A percentile compares a stretch with the other conserved stretches of the same genome.
These are phyloP conservation scores for Clitocybe nebularis DNA, from an alignment of 1,284 basidiomycete species.

Conservation along the genomic window DNA sequence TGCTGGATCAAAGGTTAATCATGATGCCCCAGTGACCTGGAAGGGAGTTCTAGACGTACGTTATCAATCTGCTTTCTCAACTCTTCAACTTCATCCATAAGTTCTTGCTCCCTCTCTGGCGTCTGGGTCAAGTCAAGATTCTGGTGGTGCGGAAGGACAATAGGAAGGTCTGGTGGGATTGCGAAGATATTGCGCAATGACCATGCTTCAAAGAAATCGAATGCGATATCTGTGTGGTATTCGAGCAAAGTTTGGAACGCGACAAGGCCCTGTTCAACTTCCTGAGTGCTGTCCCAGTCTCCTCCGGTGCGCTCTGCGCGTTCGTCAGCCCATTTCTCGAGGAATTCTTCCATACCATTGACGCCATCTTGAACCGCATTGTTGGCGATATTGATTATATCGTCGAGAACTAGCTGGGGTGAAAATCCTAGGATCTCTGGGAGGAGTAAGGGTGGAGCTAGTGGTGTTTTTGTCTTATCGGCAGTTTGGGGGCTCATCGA, in stretches of 20 bases:
- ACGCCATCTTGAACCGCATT: slow-evolving; percentile 66
- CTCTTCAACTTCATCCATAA: slow-evolving; percentile 31
- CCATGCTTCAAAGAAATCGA: slow-evolving; percentile 81
- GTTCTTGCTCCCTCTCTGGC: slow-evolving; percentile 26
- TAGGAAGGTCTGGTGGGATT: slow-evolving; percentile 56
- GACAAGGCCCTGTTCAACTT: slow-evolving; percentile 70
- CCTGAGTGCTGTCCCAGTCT: slow-evolving; percentile 59
- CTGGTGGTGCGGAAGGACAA: slow-evolving; percentile 51
- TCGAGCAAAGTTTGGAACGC: slow-evolving; percentile 76
- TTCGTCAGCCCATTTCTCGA: slow-evolving; percentile 64
- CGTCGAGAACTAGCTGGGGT: slow-evolving; percentile 65
- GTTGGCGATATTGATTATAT: slow-evolving; percentile 64
- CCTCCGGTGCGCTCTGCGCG: slow-evolving; percentile 37
- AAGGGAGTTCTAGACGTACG: slow-evolving; percentile 36
- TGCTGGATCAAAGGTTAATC: slow-evolving; percentile 39
- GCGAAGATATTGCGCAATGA: slow-evolving; percentile 73
- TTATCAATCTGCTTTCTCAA: slow-evolving; percentile 45
- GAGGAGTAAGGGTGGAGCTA: slow-evolving; percentile 47
- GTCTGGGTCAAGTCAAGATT: slow-evolving; percentile 14
- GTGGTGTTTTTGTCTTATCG: slow-evolving; percentile 1
- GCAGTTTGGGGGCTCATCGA: background rate
- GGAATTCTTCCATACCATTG: slow-evolving; percentile 70
- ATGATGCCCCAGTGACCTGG: background rate
- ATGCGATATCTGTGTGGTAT: slow-evolving; percentile 73
- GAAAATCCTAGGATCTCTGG: slow-evolving; percentile 65